These are phyloP conservation scores for Chenopodium quinoa DNA, from an alignment of 148 eudicot genomes.

Conservation along the genomic window DNA sequence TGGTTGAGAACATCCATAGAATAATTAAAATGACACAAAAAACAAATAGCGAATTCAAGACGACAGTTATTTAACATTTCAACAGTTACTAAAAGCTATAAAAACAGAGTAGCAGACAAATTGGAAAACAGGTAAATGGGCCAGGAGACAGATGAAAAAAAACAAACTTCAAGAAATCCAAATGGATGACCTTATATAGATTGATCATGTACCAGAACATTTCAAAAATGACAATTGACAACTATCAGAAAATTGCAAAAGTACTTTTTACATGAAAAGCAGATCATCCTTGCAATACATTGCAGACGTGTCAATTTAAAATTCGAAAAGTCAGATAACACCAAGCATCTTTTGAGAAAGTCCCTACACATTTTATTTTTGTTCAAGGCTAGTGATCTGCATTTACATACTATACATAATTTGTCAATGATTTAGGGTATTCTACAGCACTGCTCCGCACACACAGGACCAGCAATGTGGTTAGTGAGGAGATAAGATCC, in stretches of 20 bases:
- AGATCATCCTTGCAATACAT: too few relatives aligned
- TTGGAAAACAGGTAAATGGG: not conserved
- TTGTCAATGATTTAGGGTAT: too few relatives aligned
- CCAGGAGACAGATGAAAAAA: not conserved
- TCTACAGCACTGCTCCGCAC: too few relatives aligned
- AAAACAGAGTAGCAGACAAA: slow-evolving; percentile 7
- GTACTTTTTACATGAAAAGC: too few relatives aligned
- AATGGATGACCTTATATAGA: not conserved
- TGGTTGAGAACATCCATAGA: not conserved
- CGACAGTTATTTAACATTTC: not conserved
- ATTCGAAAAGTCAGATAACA: too few relatives aligned
- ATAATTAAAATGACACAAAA: slow-evolving; percentile 2
- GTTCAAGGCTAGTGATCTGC: too few relatives aligned
- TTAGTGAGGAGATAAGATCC: not conserved
- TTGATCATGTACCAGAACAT: not conserved
- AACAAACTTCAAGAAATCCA: not conserved
- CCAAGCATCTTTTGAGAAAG: too few relatives aligned
- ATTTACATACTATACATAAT: too few relatives aligned
- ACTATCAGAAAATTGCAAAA: too few relatives aligned
- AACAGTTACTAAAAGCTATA: not conserved
- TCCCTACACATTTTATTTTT: too few relatives aligned
- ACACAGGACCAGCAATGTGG: not conserved
- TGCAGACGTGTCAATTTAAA: too few relatives aligned
- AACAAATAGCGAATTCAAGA: not conserved
- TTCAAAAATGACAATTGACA: too few relatives aligned